phyloP scores from a whole-genome alignment of 1,139 yeast genomes.

The Saccharomycopsis hybrid region DNA sequence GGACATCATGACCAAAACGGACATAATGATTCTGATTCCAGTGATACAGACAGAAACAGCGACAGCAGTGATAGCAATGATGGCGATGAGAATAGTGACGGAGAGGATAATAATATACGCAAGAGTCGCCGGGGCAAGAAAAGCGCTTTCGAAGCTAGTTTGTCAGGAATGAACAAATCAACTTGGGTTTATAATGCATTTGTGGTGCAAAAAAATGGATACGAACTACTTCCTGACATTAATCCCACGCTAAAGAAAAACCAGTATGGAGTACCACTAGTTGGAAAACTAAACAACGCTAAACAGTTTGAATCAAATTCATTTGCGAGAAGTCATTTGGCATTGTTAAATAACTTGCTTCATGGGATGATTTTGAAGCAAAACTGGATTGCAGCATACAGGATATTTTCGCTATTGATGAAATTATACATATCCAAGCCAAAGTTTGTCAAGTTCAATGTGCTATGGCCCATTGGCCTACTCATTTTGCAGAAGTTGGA shows the following conservation, averaged over 20 bases:
- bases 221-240: slow-evolving; percentile 7
- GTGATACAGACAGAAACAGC: too few relatives aligned
- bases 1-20: too few relatives aligned
- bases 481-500: slow-evolving; percentile 6
- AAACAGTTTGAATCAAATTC: too few relatives aligned
- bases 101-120: too few relatives aligned
- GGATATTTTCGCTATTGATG: slow-evolving; percentile 2
- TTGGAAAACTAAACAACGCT: too few relatives aligned
- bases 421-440: slow-evolving; percentile 1
- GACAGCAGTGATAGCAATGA: too few relatives aligned
- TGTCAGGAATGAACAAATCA: too few relatives aligned
- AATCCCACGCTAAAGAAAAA: neutral
- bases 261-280: too few relatives aligned
- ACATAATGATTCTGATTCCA: too few relatives aligned
- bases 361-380: slow-evolving; percentile 3
- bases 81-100: too few relatives aligned
- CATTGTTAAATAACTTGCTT: slow-evolving; percentile 1
- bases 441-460: neutral
- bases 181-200: slow-evolving; percentile 4
- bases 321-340: neutral
- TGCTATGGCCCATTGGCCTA: slow-evolving; percentile 11
- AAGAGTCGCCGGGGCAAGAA: too few relatives aligned
- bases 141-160: too few relatives aligned
- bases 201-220: neutral
- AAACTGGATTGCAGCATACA: slow-evolving; percentile 10